A percentile compares a stretch with the other conserved stretches of the same genome.
Evolutionary conservation across 163 green algal genomes (phyloP).

Genomic region (Scenedesmus sp.): DNA sequence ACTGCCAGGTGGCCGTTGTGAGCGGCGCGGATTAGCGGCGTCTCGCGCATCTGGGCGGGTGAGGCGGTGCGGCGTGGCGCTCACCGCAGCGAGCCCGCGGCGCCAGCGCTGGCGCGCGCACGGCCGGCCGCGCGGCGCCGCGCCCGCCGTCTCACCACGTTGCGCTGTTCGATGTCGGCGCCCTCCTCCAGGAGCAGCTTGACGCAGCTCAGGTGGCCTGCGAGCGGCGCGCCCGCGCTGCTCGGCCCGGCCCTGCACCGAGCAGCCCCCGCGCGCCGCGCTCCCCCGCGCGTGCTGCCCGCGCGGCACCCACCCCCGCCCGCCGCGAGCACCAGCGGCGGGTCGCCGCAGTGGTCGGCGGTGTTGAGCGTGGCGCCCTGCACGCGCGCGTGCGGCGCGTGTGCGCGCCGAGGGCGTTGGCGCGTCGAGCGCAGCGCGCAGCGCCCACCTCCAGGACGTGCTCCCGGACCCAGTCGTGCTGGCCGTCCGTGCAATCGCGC

Average conservation of each 20-base stretch:
- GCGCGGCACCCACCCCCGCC: constrained; percentile 77
- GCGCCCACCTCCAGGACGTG: constrained; percentile 80
- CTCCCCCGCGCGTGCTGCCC: not conserved
- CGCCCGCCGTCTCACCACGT: no score
- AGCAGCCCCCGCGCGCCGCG: not conserved
- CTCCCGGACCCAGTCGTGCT: constrained; percentile 95
- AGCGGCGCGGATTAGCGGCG: constrained; percentile 80
- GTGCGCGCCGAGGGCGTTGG: no score
- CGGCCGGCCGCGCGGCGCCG: no score
- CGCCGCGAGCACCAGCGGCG: constrained; percentile 89
- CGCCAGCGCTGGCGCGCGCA: no score
- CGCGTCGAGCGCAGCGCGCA: no score
- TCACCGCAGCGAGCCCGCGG: not conserved
- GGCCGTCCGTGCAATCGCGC: constrained; percentile 94
- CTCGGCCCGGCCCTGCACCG: not conserved
- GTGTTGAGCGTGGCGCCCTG: constrained; percentile 92
- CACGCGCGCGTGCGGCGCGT: not conserved
- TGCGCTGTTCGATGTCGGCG: constrained; percentile 93
- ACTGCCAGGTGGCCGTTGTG: constrained; percentile 93
- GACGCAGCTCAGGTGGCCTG: constrained; percentile 82
- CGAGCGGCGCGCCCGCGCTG: not conserved
- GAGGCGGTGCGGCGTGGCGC: no score
- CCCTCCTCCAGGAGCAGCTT: constrained; percentile 89
- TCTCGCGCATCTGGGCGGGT: constrained; percentile 95
- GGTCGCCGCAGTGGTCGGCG: constrained; percentile 94